phyloP scores from a whole-genome alignment of 2,329 filamentous ascomycete genomes.

The Fusarium decemcellulare region DNA sequence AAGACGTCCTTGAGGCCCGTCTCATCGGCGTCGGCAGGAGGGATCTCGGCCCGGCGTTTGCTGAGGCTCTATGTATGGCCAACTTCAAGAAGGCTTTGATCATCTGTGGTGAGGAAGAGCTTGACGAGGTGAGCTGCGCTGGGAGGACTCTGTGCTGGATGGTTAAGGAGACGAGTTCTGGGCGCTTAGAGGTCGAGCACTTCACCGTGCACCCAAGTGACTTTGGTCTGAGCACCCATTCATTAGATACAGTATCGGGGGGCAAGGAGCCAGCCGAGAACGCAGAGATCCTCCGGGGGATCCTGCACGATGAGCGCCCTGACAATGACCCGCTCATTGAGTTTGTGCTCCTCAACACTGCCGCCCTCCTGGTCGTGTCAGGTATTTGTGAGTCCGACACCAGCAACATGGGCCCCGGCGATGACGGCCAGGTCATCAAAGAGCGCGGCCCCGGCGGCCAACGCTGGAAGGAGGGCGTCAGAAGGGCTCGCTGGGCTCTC shows the following conservation, averaged over 20 bases:
- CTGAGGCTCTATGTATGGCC: conserved; percentile 82
- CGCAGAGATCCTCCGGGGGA: conserved; percentile 83
- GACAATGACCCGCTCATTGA: conserved; percentile 88
- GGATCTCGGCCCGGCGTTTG: conserved; percentile 90
- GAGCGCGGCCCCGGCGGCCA: conserved; percentile 89
- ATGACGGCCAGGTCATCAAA: conserved; percentile 84
- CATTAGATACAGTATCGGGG: conserved; percentile 83
- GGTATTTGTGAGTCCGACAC: conserved; percentile 88
- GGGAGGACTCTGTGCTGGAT: conserved; percentile 92
- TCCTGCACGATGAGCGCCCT: conserved; percentile 80
- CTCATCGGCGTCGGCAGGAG: conserved; percentile 93
- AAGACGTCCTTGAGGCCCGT: conserved; percentile 87
- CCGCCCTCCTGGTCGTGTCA: conserved; percentile 86
- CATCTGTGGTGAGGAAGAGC: conserved; percentile 93
- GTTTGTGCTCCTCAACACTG: conserved; percentile 95
- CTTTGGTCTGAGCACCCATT: conserved; percentile 85
- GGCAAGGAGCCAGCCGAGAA: conserved; percentile 91
- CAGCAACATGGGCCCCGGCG: conserved; percentile 83
- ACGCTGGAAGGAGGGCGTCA: conserved; percentile 95
- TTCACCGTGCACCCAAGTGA: conserved; percentile 87
- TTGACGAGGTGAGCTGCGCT: conserved; percentile 96
- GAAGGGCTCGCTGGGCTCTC: conserved; percentile 89
- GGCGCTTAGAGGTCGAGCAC: conserved; percentile 73
- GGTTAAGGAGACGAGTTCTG: conserved; percentile 66
- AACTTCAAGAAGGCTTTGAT: conserved; percentile 89